These are phyloP conservation scores for Fusarium sp. DNA, from an alignment of 2,329 filamentous ascomycete genomes.

Conservation along the genomic window DNA sequence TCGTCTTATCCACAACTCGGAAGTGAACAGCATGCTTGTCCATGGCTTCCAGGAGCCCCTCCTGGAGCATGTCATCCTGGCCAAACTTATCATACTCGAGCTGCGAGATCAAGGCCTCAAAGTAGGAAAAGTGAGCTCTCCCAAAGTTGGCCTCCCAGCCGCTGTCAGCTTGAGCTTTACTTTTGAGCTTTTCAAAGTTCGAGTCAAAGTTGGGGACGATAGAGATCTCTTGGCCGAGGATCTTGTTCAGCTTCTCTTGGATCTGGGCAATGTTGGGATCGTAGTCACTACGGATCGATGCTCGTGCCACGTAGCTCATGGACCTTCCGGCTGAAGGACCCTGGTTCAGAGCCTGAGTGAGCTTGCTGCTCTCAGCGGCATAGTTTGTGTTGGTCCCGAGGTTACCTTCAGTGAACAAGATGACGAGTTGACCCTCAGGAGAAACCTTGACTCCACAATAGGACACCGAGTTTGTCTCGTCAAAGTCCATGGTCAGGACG, in stretches of 20 bases:
- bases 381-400: constrained; percentile 60
- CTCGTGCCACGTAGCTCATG: constrained; percentile 58
- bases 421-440: constrained; percentile 57
- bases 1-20: constrained; percentile 58
- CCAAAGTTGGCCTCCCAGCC: constrained; percentile 61
- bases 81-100: constrained; percentile 59
- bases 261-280: constrained; percentile 54
- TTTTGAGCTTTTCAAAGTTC: constrained; percentile 55
- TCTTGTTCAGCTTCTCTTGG: constrained; percentile 53
- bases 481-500: constrained; percentile 59
- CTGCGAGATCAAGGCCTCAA: constrained; percentile 55
- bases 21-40: constrained; percentile 56
- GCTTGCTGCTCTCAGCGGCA: constrained; percentile 50
- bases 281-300: constrained; percentile 56
- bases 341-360: constrained; percentile 59
- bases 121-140: constrained; percentile 55
- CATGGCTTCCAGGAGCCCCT: constrained; percentile 61
- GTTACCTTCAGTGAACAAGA: constrained; percentile 58
- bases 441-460: constrained; percentile 59
- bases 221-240: constrained; percentile 56
- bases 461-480: constrained; percentile 54
- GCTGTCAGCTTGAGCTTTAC: constrained; percentile 36
- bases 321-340: constrained; percentile 50
- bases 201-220: constrained; percentile 61
- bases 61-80: constrained; percentile 60